phyloP scores from a whole-genome alignment of 805 yeast genomes.

The Barnettozyma salicaria region DNA sequence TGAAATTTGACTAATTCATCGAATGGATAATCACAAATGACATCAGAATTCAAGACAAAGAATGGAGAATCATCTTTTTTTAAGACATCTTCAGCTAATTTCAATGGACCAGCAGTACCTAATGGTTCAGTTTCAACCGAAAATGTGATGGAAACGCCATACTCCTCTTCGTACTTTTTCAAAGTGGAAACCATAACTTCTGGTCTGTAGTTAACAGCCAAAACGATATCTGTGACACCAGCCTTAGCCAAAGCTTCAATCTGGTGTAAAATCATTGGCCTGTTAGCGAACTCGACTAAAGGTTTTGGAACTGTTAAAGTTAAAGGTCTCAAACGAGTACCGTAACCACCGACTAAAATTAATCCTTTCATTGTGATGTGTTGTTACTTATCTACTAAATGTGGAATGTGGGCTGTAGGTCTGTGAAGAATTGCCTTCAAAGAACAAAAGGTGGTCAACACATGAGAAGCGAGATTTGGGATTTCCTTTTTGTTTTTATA shows the following conservation, averaged over 20 bases:
- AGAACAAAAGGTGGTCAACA: conserved; percentile 1
- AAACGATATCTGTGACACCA: conserved; percentile 96
- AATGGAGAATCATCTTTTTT: conserved; percentile 95
- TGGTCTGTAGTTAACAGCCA: conserved; percentile 99
- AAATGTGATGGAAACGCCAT: conserved; percentile 92
- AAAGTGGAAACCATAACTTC: conserved; percentile 97
- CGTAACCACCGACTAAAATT: conserved; percentile 98
- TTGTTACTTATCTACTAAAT: not conserved
- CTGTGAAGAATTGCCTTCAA: conserved; percentile 10
- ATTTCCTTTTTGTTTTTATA: conserved; percentile 8
- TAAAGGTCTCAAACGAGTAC: conserved; percentile 99
- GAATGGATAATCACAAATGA: conserved; percentile 98
- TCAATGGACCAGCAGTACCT: conserved; percentile 99
- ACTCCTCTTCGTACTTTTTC: conserved; percentile 88
- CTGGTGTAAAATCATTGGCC: conserved; percentile 98
- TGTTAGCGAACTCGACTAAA: conserved; percentile 95
- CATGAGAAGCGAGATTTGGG: conserved; percentile 3
- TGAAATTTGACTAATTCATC: conserved; percentile 89
- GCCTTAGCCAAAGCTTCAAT: conserved; percentile 97
- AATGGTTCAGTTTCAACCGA: conserved; percentile 99
- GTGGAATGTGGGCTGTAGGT: conserved; percentile 8
- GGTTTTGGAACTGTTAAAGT: conserved; percentile 95
- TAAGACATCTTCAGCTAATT: conserved; percentile 89
- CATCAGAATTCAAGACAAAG: conserved; percentile 96
- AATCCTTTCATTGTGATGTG: conserved; percentile 77